Conservation (phyloP, 768 basidiomycete genomes). For the Tricholoma bakamatsutake region DNA sequence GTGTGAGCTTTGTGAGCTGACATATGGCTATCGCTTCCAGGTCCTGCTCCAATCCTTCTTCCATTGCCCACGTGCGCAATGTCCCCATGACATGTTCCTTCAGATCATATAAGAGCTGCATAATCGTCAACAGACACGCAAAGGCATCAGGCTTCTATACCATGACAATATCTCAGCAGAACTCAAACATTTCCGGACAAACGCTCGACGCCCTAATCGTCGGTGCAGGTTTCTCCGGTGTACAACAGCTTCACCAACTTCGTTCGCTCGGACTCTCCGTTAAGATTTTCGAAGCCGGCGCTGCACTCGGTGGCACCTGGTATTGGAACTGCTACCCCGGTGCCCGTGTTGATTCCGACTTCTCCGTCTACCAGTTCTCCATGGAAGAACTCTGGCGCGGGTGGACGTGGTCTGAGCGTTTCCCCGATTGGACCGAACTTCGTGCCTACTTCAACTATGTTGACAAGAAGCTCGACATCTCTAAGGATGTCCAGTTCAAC, state of each 20-base stretch:
- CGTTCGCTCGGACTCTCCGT: conserved; percentile 5
- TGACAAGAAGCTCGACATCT: conserved; percentile 21
- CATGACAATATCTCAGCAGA: no score
- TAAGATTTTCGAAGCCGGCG: conserved; percentile 17
- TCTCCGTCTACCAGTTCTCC: conserved; percentile 15
- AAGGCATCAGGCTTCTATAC: no score
- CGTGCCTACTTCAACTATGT: conserved; percentile 17
- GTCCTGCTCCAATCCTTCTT: no score
- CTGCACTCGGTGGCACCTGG: conserved; percentile 18
- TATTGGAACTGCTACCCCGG: no score
- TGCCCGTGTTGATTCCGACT: no score
- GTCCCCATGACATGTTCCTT: no score
- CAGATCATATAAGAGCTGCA: no score
- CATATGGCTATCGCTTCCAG: no score
- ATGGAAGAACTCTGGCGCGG: conserved; percentile 21
- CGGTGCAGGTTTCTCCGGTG: neutral
- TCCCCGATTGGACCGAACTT: conserved; percentile 13
- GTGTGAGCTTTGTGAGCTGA: no score
- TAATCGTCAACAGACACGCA: no score
- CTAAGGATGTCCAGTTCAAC: conserved; percentile 17
- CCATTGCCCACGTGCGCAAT: no score
- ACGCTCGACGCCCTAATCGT: conserved; percentile 18
- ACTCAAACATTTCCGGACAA: neutral
- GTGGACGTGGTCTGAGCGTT: conserved; percentile 12
- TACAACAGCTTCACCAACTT: no score